Percentiles rank a stretch among this genome's conserved stretches.
Evolutionary conservation across 202 grass and related monocot species (phyloP).

Genomic region (Saccharum hybrid): DNA sequence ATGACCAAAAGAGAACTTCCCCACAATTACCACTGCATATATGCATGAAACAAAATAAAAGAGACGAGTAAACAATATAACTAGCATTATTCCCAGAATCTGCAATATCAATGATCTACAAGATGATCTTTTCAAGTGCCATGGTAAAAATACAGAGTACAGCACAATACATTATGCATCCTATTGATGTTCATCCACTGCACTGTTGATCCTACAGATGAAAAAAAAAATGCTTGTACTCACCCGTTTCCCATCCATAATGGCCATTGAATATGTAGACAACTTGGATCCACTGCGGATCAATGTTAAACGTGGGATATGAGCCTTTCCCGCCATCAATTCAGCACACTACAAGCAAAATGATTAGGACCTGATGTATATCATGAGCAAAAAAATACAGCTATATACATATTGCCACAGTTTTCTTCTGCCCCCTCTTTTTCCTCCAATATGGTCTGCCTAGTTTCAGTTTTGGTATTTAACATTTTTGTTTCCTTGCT

Average conservation of each 20-base stretch:
- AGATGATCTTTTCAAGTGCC: neutral
- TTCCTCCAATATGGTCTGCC: slow-evolving; percentile 24
- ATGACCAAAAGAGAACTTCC: slow-evolving; percentile 4
- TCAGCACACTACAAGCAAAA: slow-evolving; percentile 64
- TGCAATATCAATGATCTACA: neutral
- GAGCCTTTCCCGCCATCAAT: slow-evolving; percentile 72
- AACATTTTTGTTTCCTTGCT: neutral
- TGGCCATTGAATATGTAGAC: slow-evolving; percentile 78
- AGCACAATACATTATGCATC: neutral
- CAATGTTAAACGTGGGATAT: slow-evolving; percentile 62
- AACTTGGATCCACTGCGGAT: slow-evolving; percentile 63
- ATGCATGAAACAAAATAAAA: slow-evolving; percentile 23
- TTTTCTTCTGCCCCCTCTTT: neutral
- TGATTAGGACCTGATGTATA: neutral
- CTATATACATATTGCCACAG: neutral
- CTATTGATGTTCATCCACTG: slow-evolving; percentile 6
- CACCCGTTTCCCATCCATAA: slow-evolving; percentile 85
- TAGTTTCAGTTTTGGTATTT: slow-evolving; percentile 36
- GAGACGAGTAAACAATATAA: neutral
- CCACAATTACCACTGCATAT: neutral
- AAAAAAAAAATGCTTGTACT: slow-evolving; percentile 43
- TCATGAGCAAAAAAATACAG: slow-evolving; percentile 27
- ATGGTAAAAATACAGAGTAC: neutral
- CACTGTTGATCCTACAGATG: slow-evolving; percentile 28
- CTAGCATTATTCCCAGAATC: neutral